Evolutionary conservation across 2,329 filamentous ascomycete genomes (phyloP).

Genomic region (Pestalotiopsis sp.): DNA sequence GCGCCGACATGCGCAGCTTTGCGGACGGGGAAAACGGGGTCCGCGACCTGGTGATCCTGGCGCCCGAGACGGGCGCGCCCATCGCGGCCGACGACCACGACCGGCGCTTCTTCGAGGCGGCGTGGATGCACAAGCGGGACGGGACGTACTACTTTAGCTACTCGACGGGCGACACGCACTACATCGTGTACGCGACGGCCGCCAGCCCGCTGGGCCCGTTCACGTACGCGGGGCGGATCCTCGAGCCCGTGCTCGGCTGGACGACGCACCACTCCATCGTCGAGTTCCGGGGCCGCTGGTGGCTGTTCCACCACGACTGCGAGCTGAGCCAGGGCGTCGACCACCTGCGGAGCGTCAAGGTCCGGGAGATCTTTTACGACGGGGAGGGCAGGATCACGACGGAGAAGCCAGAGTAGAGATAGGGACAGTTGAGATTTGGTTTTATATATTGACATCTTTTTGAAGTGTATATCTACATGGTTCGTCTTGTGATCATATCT

Average conservation of each 20-base stretch:
- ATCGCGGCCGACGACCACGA: constrained; percentile 71
- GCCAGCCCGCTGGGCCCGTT: constrained; percentile 71
- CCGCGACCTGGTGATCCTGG: constrained; percentile 66
- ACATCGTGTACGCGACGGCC: constrained; percentile 69
- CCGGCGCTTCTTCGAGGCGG: constrained; percentile 77
- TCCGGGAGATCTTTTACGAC: constrained; percentile 75
- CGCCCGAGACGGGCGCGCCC: constrained; percentile 59
- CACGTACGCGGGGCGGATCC: constrained; percentile 69
- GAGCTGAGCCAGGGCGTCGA: constrained; percentile 69
- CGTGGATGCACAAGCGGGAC: constrained; percentile 76
- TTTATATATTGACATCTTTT: not conserved
- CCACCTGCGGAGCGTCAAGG: constrained; percentile 74
- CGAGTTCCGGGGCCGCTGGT: constrained; percentile 74
- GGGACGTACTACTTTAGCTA: constrained; percentile 77
- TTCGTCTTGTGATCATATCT: too few species aligned
- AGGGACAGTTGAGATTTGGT: constrained; percentile 19
- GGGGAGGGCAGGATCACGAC: constrained; percentile 62
- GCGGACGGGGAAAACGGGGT: constrained; percentile 43
- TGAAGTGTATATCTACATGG: not conserved
- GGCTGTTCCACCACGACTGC: constrained; percentile 77
- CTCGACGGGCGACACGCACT: constrained; percentile 79
- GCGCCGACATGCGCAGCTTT: constrained; percentile 68
- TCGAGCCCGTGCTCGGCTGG: constrained; percentile 80
- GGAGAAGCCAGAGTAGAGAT: constrained; percentile 35
- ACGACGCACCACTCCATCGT: constrained; percentile 82